Conservation (phyloP, 345 rosid species). For the Anacardium occidentale region DNA sequence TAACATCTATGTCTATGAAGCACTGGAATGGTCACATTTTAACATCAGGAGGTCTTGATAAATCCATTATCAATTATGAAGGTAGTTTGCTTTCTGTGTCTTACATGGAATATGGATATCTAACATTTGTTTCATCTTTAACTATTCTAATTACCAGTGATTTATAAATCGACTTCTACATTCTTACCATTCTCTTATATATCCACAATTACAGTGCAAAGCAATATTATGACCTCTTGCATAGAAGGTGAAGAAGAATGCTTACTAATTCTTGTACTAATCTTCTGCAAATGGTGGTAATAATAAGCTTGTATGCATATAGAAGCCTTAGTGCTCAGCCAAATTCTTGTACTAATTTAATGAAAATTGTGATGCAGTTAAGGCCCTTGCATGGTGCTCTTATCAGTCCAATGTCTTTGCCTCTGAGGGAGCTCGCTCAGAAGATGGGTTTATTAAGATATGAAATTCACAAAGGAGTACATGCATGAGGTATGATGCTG, state of each 20-base stretch:
- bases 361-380: no score
- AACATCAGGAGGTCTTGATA: slow-evolving; percentile 49
- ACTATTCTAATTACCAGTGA: background rate
- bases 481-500: no score
- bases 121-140: background rate
- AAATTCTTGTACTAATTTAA: no score
- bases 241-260: no score
- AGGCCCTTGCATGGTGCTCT: no score
- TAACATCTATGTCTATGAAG: slow-evolving; percentile 24
- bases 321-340: no score
- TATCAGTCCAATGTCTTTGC: no score
- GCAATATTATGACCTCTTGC: slow-evolving; percentile 25
- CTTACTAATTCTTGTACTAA: no score
- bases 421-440: no score
- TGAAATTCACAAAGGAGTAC: no score
- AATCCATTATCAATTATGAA: slow-evolving; percentile 43
- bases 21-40: slow-evolving; percentile 37
- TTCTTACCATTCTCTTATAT: background rate
- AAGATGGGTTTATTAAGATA: no score
- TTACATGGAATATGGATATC: no score
- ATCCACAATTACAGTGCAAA: slow-evolving; percentile 38
- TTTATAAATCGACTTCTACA: background rate
- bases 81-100: slow-evolving; percentile 27
- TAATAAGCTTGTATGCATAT: slow-evolving; percentile 39
- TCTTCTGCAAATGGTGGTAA: slow-evolving; percentile 28